A percentile compares a stretch with the other conserved stretches of the same genome.
These are phyloP conservation scores for Arachnomyces sp. DNA, from an alignment of 2,329 filamentous ascomycete species.

Conservation along the genomic window DNA sequence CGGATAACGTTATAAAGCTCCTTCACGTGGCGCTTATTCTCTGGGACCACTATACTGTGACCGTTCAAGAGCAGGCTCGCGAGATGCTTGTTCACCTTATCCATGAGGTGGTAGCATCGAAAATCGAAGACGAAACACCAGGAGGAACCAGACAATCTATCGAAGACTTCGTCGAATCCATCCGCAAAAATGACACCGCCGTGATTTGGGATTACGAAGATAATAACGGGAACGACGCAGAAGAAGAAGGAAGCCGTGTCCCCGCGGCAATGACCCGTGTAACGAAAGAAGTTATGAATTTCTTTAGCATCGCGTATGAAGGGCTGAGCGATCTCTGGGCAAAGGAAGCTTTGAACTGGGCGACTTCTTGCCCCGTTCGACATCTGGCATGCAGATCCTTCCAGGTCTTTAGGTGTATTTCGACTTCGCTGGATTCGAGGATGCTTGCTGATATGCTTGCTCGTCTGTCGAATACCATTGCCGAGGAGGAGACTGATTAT, in stretches of 20 bases:
- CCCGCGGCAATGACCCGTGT: slow-evolving; percentile 81
- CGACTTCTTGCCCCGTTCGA: slow-evolving; percentile 88
- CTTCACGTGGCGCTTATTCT: slow-evolving; percentile 87
- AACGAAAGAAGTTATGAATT: slow-evolving; percentile 69
- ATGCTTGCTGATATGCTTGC: slow-evolving; percentile 98
- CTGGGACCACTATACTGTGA: slow-evolving; percentile 93
- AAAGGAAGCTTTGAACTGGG: slow-evolving; percentile 84
- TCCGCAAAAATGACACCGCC: slow-evolving; percentile 72
- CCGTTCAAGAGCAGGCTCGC: slow-evolving; percentile 91
- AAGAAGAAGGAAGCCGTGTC: slow-evolving; percentile 68
- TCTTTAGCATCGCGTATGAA: slow-evolving; percentile 77
- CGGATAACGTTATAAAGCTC: slow-evolving; percentile 74
- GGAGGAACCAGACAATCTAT: slow-evolving; percentile 64
- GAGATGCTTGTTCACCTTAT: slow-evolving; percentile 98
- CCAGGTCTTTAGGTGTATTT: slow-evolving; percentile 90
- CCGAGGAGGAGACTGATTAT: slow-evolving; percentile 87
- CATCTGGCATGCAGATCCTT: slow-evolving; percentile 95
- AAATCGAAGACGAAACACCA: slow-evolving; percentile 61
- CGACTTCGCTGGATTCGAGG: slow-evolving; percentile 78
- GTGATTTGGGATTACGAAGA: slow-evolving; percentile 95
- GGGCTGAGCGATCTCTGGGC: slow-evolving; percentile 88
- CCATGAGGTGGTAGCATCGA: slow-evolving; percentile 82
- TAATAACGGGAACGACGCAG: slow-evolving; percentile 67
- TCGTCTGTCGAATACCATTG: slow-evolving; percentile 89
- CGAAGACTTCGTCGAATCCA: slow-evolving; percentile 78